Percentiles rank a stretch among this genome's conserved stretches.
Evolutionary conservation across 148 eudicot genomes (phyloP).

Genomic region (Heliamphora exappendiculata): DNA sequence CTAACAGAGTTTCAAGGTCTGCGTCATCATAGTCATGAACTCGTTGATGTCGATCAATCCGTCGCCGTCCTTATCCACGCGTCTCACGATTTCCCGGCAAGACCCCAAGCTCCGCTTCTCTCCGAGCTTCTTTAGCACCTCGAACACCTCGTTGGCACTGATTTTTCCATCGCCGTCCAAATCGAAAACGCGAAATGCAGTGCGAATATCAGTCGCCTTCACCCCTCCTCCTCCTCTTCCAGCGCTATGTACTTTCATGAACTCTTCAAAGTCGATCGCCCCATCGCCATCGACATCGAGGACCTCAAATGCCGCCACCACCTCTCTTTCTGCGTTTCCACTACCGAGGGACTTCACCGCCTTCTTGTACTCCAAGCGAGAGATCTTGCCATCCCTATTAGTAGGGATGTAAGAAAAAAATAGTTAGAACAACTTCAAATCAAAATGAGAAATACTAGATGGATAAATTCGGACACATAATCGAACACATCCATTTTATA

Average conservation of each 20-base stretch:
- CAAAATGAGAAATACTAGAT: too few species aligned
- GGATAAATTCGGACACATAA: too few species aligned
- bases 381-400: slow-evolving; percentile 62
- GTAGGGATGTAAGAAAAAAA: too few species aligned
- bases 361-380: slow-evolving; percentile 43
- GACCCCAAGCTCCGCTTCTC: slow-evolving; percentile 43
- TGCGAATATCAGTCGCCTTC: slow-evolving; percentile 28
- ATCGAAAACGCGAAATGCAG: slow-evolving; percentile 47
- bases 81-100: slow-evolving; percentile 44
- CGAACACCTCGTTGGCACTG: slow-evolving; percentile 44
- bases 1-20: slow-evolving; percentile 21
- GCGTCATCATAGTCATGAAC: slow-evolving; percentile 51
- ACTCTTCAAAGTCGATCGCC: slow-evolving; percentile 52
- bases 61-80: slow-evolving; percentile 53
- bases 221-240: slow-evolving; percentile 24
- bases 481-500: too few species aligned
- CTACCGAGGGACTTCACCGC: slow-evolving; percentile 25
- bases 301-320: slow-evolving; percentile 28
- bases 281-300: slow-evolving; percentile 55
- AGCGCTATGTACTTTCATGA: slow-evolving; percentile 34
- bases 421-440: too few species aligned
- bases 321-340: slow-evolving; percentile 15
- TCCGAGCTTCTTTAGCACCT: slow-evolving; percentile 47
- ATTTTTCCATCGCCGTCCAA: slow-evolving; percentile 56
- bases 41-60: slow-evolving; percentile 50